Conservation (phyloP, 2,329 filamentous ascomycete species). For the Metarhizium anisopliae region DNA sequence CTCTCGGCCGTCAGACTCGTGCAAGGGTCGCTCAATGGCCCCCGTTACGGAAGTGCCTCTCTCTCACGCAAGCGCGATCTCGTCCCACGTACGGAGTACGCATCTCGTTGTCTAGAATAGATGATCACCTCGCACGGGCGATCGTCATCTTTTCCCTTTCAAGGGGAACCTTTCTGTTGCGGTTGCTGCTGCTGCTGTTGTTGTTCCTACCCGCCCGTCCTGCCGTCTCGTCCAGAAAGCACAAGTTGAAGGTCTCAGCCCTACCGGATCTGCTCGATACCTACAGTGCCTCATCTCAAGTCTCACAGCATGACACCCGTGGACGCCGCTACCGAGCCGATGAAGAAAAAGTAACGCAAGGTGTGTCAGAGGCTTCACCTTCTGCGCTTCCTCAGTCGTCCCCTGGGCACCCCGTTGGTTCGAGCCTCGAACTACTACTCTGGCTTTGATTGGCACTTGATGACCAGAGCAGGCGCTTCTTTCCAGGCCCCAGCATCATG, state of each 20-base stretch:
- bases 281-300: slow-evolving; percentile 7
- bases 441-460: too few relatives aligned
- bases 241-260: slow-evolving; percentile 8
- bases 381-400: neutral
- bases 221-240: neutral
- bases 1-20: neutral
- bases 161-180: neutral
- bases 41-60: neutral
- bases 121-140: slow-evolving; percentile 9
- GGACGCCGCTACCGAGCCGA: slow-evolving; percentile 4
- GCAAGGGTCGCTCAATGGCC: neutral
- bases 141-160: slow-evolving; percentile 2
- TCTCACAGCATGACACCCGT: slow-evolving; percentile 9
- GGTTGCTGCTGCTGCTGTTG: too few relatives aligned
- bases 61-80: slow-evolving; percentile 4
- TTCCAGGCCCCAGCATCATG: neutral
- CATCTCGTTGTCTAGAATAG: slow-evolving; percentile 1
- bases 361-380: neutral
- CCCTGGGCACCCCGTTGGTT: too few relatives aligned
- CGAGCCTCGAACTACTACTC: too few relatives aligned
- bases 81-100: slow-evolving; percentile 6
- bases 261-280: slow-evolving; percentile 7
- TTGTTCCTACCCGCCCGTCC: neutral
- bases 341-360: neutral
- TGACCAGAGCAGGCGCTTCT: too few relatives aligned